Conservation (phyloP, 2,329 filamentous ascomycete species). For the Nectriaceae sp. region DNA sequence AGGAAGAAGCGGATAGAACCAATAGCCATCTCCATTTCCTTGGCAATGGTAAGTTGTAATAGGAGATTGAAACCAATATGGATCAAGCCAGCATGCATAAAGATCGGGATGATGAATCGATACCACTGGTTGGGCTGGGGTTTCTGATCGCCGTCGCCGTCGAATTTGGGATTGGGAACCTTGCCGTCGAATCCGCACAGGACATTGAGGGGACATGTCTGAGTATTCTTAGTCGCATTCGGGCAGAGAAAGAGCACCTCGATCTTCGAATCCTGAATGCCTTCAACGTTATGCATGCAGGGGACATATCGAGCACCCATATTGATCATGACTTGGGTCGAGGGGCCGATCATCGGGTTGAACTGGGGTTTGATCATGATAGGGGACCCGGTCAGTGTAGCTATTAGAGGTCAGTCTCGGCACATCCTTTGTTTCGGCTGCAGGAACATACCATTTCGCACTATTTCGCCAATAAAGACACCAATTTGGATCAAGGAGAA, state of each 20-base stretch:
- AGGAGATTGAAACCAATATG: slow-evolving; percentile 97
- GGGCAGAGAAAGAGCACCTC: slow-evolving; percentile 75
- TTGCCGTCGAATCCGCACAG: slow-evolving; percentile 76
- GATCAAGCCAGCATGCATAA: slow-evolving; percentile 89
- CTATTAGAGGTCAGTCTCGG: slow-evolving; percentile 43
- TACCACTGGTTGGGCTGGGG: slow-evolving; percentile 91
- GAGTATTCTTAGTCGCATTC: slow-evolving; percentile 65
- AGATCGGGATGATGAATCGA: slow-evolving; percentile 93
- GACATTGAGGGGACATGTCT: slow-evolving; percentile 71
- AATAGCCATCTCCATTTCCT: slow-evolving; percentile 90
- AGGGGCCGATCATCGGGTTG: slow-evolving; percentile 97
- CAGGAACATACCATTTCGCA: slow-evolving; percentile 70
- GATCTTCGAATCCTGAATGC: slow-evolving; percentile 57
- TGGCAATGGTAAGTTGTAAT: slow-evolving; percentile 83
- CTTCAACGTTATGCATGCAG: slow-evolving; percentile 86
- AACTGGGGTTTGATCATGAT: slow-evolving; percentile 82
- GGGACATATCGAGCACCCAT: slow-evolving; percentile 93
- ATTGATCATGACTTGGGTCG: slow-evolving; percentile 86
- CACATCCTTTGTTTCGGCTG: neutral
- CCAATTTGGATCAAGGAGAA: slow-evolving; percentile 75
- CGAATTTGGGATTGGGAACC: slow-evolving; percentile 65
- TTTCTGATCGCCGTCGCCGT: slow-evolving; percentile 48
- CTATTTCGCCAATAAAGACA: slow-evolving; percentile 88
- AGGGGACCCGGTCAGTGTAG: slow-evolving; percentile 73
- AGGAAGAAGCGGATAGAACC: slow-evolving; percentile 85